phyloP scores from a whole-genome alignment of 805 yeast genomes.

The Pichia deserticola region DNA sequence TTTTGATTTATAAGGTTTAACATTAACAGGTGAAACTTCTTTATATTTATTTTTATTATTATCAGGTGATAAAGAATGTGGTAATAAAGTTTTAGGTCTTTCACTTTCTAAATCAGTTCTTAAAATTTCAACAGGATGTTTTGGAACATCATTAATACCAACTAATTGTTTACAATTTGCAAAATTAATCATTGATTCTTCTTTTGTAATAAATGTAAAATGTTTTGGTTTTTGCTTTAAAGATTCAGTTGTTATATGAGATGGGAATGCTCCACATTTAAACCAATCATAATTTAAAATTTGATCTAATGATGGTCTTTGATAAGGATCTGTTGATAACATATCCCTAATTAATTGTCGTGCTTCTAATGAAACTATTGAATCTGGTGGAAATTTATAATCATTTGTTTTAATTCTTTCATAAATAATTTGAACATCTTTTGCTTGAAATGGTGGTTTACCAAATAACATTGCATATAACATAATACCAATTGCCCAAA shows the following conservation, averaged over 20 bases:
- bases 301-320: constrained; percentile 75
- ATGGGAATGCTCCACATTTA: constrained; percentile 71
- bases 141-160: constrained; percentile 42
- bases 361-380: constrained; percentile 60
- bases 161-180: constrained; percentile 55
- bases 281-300: constrained; percentile 84
- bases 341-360: constrained; percentile 62
- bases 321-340: constrained; percentile 67
- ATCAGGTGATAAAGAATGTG: constrained; percentile 88
- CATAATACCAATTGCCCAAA: constrained; percentile 98
- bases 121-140: constrained; percentile 62
- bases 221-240: constrained; percentile 56
- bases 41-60: constrained; percentile 83
- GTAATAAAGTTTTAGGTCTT: constrained; percentile 62
- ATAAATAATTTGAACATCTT: constrained; percentile 86
- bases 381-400: constrained; percentile 63
- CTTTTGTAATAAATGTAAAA: constrained; percentile 43
- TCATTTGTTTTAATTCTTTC: constrained; percentile 83
- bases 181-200: constrained; percentile 62
- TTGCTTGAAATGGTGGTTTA: constrained; percentile 96
- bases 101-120: constrained; percentile 64
- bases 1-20: constrained; percentile 22
- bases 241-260: constrained; percentile 52
- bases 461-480: constrained; percentile 87
- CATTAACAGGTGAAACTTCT: constrained; percentile 39